These are phyloP conservation scores for Aspergillus ustus DNA, from an alignment of 2,329 filamentous ascomycete species.

Conservation along the genomic window DNA sequence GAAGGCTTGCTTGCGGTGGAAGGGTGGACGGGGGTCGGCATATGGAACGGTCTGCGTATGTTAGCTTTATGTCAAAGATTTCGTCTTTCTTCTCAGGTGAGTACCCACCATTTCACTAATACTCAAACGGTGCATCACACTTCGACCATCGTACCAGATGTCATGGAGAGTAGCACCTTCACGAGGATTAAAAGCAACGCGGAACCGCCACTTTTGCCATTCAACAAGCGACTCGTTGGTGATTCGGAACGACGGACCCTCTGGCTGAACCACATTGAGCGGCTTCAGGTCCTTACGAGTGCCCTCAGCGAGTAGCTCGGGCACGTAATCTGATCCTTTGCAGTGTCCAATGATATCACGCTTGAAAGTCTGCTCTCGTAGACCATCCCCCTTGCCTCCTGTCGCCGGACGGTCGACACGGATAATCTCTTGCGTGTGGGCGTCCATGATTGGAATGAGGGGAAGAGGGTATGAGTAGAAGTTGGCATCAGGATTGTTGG, in stretches of 20 bases:
- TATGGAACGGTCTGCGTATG: slow-evolving; percentile 60
- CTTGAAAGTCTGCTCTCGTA: slow-evolving; percentile 48
- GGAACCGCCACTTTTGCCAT: slow-evolving; percentile 73
- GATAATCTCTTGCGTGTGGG: slow-evolving; percentile 58
- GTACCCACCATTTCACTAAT: slow-evolving; percentile 68
- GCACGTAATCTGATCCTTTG: slow-evolving; percentile 56
- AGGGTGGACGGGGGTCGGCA: slow-evolving; percentile 67
- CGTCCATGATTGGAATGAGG: slow-evolving; percentile 60
- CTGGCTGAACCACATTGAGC: slow-evolving; percentile 72
- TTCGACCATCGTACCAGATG: slow-evolving; percentile 67
- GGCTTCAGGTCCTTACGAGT: slow-evolving; percentile 65
- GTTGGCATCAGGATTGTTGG: slow-evolving; percentile 60
- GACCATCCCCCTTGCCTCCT: slow-evolving; percentile 54
- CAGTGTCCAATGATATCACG: slow-evolving; percentile 58
- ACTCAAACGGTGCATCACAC: slow-evolving; percentile 68
- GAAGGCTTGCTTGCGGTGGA: slow-evolving; percentile 72
- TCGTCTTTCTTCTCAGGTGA: not conserved
- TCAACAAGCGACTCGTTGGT: slow-evolving; percentile 47
- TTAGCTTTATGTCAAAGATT: not conserved
- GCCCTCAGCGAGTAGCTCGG: slow-evolving; percentile 51
- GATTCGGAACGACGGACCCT: slow-evolving; percentile 67
- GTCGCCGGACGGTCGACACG: slow-evolving; percentile 63
- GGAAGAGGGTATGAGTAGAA: slow-evolving; percentile 65
- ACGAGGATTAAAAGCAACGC: slow-evolving; percentile 61
- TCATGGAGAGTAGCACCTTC: slow-evolving; percentile 75